Evolutionary conservation across 495 filamentous ascomycete species (phyloP), one percentile per base, ranked within the genome.

Genomic region (Xylaria cubensis): DNA sequence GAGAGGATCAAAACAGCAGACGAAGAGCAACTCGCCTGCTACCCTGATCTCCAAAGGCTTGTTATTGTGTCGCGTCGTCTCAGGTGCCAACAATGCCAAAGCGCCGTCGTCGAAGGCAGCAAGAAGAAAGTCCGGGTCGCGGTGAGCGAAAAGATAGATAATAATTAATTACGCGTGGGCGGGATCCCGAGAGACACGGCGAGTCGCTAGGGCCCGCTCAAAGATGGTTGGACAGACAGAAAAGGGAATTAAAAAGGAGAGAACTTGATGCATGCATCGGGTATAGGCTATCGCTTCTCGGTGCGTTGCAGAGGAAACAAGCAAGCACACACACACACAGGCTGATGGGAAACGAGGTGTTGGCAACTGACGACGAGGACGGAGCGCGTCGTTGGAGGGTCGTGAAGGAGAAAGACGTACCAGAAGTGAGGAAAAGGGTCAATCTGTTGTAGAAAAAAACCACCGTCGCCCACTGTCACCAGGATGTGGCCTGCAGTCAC

Each of bases 1-100:
- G 78, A 74, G 80, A 76, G 82, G 85, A 86, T 81, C 86, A 87
- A 72, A 72, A 72, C 83, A 76, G 83, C 86, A 88, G 86, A 88
- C 86, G 85, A 86, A 75, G 75, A 72, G 74, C 71, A 74, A 74
- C 77, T 86, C 86, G 86, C 82, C 86, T 86, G 85, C 84, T 80
- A 81, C 86, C 84, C 81, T 64, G 74, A 74, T 75, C 76, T 69
- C 71, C 75, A 74, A 65, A 72, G 77, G 76, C 73, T 70, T 67
- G 70, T 70, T 74, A 71, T 70, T 74, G 72, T 64, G 67, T 70
- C 68, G 68, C 72, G 72, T 69, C 73, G 74, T 65, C 58, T 73
- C 74, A 55, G 64, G 39, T 66, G 59, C 58, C 73, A 62, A 75
- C 51, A 53, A 74, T 69, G 56, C 70, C 67, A 73, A 58, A 21